Evolutionary conservation across 305 asterid genomes (phyloP).

Genomic region (Fraxinus angustifolia): DNA sequence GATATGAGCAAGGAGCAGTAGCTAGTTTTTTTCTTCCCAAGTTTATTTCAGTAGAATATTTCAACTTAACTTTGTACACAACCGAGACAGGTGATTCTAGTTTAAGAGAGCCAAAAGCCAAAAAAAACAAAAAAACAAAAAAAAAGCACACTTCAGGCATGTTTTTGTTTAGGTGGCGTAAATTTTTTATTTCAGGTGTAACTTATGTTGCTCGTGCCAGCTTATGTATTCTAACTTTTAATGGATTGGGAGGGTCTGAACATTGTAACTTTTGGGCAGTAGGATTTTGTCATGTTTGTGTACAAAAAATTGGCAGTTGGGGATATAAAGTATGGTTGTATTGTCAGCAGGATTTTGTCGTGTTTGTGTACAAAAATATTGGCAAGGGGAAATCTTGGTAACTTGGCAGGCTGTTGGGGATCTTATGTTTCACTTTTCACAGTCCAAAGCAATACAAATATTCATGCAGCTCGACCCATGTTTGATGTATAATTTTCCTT

Average conservation of each 20-base stretch:
- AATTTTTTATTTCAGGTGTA: slow-evolving; percentile 27
- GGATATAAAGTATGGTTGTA: background rate
- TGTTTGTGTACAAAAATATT: background rate
- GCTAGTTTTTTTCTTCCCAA: slow-evolving; percentile 12
- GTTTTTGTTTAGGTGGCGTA: slow-evolving; percentile 23
- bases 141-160: background rate
- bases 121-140: no score
- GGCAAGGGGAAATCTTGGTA: background rate
- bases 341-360: background rate
- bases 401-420: background rate
- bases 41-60: slow-evolving; percentile 21
- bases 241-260: slow-evolving; percentile 29
- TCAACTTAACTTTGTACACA: slow-evolving; percentile 36
- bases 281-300: background rate
- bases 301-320: slow-evolving; percentile 2
- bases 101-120: background rate
- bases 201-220: slow-evolving; percentile 17
- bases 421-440: background rate
- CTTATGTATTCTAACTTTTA: slow-evolving; percentile 17
- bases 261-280: slow-evolving; percentile 25
- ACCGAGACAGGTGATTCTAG: slow-evolving; percentile 39
- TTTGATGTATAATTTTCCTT: background rate
- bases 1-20: slow-evolving; percentile 47
- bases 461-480: background rate
- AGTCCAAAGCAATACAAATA: background rate